These are phyloP conservation scores for Rachicladosporium sp. DNA, from an alignment of 2,329 filamentous ascomycete species.

Conservation along the genomic window DNA sequence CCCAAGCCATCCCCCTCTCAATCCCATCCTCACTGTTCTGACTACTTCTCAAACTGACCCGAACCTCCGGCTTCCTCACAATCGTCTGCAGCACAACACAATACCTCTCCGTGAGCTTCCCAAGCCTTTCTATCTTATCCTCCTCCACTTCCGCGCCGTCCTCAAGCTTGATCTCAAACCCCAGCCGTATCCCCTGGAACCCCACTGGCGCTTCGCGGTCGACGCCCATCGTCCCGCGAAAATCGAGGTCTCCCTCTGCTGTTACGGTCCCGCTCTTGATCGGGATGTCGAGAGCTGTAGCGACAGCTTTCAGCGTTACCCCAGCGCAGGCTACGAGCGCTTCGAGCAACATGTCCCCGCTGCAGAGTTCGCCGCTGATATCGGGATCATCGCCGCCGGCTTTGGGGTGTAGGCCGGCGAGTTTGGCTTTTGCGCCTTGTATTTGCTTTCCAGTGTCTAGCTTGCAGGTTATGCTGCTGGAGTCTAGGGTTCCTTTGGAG, in stretches of 20 bases:
- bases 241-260: conserved; percentile 38
- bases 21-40: conserved; percentile 18
- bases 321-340: conserved; percentile 39
- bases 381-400: conserved; percentile 32
- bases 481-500: conserved; percentile 33
- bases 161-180: conserved; percentile 31
- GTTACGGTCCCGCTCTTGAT: conserved; percentile 30
- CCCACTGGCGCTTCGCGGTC: conserved; percentile 35
- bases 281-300: conserved; percentile 34
- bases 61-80: conserved; percentile 25
- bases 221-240: conserved; percentile 38
- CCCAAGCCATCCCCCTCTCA: conserved; percentile 17
- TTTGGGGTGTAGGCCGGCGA: conserved; percentile 36
- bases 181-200: conserved; percentile 34
- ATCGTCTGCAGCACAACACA: conserved; percentile 35
- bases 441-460: conserved; percentile 30
- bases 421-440: conserved; percentile 28
- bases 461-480: conserved; percentile 35
- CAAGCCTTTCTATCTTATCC: conserved; percentile 32
- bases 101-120: conserved; percentile 38
- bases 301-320: conserved; percentile 39
- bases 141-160: conserved; percentile 26
- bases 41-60: conserved; percentile 20
- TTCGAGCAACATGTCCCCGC: conserved; percentile 39
- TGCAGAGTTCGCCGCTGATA: conserved; percentile 37